Percentiles rank a stretch among this genome's conserved stretches.
Evolutionary conservation across 805 yeast species (phyloP).

Genomic region (Yarrowia bubula): DNA sequence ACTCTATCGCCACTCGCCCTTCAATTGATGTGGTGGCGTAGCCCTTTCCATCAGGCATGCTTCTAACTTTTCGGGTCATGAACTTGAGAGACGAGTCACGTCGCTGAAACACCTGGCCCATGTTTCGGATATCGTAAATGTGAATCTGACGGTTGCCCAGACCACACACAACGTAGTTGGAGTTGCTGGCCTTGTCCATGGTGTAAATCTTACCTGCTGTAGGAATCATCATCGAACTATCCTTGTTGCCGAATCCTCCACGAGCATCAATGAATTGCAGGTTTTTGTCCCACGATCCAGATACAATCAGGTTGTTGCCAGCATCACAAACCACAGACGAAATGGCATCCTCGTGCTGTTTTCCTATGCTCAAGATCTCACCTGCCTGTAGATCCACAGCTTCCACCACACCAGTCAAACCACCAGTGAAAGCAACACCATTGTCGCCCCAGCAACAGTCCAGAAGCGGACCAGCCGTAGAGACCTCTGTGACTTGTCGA

Average conservation of each 20-base stretch:
- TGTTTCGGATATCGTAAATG: conserved; percentile 55
- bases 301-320: conserved; percentile 42
- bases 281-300: conserved; percentile 64
- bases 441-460: conserved; percentile 36
- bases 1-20: conserved; percentile 77
- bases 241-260: conserved; percentile 29
- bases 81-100: conserved; percentile 65
- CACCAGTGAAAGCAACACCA: conserved; percentile 46
- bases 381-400: conserved; percentile 52
- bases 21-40: conserved; percentile 71
- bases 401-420: conserved; percentile 54
- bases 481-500: conserved; percentile 29
- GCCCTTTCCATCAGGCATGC: conserved; percentile 56
- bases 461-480: conserved; percentile 39
- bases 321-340: conserved; percentile 39
- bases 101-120: conserved; percentile 46
- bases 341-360: conserved; percentile 45
- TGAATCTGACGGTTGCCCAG: conserved; percentile 53
- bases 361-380: conserved; percentile 34
- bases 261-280: conserved; percentile 50
- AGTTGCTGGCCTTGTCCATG: conserved; percentile 53
- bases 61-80: conserved; percentile 57
- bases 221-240: conserved; percentile 29
- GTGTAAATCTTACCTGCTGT: conserved; percentile 55
- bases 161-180: conserved; percentile 48